Base-by-base conservation (phyloP, 2,329 filamentous ascomycete genomes). In the Neonectria punicea region DNA sequence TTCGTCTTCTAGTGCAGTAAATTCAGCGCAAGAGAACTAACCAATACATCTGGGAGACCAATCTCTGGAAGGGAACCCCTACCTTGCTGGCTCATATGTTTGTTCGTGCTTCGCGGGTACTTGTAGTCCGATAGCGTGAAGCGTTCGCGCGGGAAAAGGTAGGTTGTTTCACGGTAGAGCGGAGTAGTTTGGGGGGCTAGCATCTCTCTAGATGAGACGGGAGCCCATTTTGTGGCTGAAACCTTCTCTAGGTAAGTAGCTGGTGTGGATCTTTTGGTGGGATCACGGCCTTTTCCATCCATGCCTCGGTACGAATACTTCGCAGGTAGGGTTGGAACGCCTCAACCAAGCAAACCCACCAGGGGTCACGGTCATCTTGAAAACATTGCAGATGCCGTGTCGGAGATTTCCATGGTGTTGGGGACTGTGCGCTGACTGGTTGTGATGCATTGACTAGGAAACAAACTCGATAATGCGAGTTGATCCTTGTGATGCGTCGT, bases 391-490 rank as follows among this genome's bases (percentile, higher is more conserved):
- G 20, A 28, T n/a, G 46, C 46, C 16, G 14, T 28, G 25, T 18
- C 14, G 46, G 25, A 9, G 25, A 30, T n/a, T 16, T 49, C 46
- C 14, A 30, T 30, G 46, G 8, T n/a, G 2, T 47, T 16, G 16
- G n/a, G 16, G 47, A 28, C 25, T 28, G 47, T 32, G 28, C 28
- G 25, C 9, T 16, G 10, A 9, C 28, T 18, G 28, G 47, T 7
- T 6, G 14, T 16, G 50, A 47, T 58, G 55, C 61, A 58, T 63
- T 63, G 53, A 49, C 54, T 20, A 5, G n/a, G n/a, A 53, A 63
- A 63, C 30, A 50, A 41, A 16, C 25, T 47, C 13, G 49, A 58
- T 43, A 57, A 53, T 54, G 54, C 41, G 39, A 18, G 36, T 16
- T 63, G 60, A 36, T 54, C 32, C 4, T n/a, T 30, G 44, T 14